A percentile compares a stretch with the other conserved stretches of the same genome.
Conservation (phyloP, 371 early-diverging fungal species). For the Capillidium rhysosporum region DNA sequence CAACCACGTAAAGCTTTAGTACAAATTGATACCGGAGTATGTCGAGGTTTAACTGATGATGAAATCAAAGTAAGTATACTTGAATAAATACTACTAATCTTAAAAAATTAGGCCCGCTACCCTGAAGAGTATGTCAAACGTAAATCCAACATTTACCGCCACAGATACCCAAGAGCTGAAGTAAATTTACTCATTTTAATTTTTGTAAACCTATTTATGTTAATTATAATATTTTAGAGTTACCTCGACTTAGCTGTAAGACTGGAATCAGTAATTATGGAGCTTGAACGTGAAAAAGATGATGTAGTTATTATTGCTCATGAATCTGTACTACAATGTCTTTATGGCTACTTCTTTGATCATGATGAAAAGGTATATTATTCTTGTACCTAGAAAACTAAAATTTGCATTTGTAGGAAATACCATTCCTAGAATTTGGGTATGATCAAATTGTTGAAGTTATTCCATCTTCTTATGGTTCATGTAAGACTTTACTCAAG, state of each 20-base stretch:
- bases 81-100: too few relatives aligned
- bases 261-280: conserved; percentile 44
- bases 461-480: conserved; percentile 48
- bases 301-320: conserved; percentile 67
- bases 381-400: neutral
- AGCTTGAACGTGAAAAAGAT: conserved; percentile 56
- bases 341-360: conserved; percentile 53
- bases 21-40: conserved; percentile 69
- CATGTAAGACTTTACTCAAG: conserved; percentile 9
- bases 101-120: conserved; percentile 22
- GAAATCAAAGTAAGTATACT: conserved; percentile 39
- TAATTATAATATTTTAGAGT: conserved; percentile 16
- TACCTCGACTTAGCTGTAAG: conserved; percentile 41
- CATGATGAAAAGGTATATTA: conserved; percentile 23
- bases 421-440: conserved; percentile 53
- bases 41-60: conserved; percentile 61
- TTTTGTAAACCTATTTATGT: neutral
- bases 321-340: conserved; percentile 46
- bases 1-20: conserved; percentile 18
- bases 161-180: conserved; percentile 62
- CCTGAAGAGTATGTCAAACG: conserved; percentile 55
- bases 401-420: conserved; percentile 23
- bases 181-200: conserved; percentile 13
- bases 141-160: conserved; percentile 44
- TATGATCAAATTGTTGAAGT: conserved; percentile 49